Conservation (phyloP, 1,284 basidiomycete species). For the Pisolithus thermaeus region DNA sequence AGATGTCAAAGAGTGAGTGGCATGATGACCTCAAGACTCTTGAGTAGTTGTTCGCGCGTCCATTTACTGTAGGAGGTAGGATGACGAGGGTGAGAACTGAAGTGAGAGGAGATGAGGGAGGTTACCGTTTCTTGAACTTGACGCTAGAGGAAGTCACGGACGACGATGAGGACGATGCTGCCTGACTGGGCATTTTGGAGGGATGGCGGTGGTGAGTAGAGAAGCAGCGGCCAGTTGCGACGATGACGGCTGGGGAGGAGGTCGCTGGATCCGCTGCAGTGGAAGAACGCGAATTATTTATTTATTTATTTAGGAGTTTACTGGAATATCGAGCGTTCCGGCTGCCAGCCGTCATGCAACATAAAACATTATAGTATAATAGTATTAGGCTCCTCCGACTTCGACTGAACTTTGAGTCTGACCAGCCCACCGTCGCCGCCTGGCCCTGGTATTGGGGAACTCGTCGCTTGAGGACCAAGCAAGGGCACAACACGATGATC, state of each 20-base stretch:
- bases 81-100: slow-evolving; percentile 16
- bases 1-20: slow-evolving; percentile 7
- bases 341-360: too few relatives aligned
- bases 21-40: slow-evolving; percentile 48
- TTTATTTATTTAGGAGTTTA: too few relatives aligned
- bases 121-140: slow-evolving; percentile 34
- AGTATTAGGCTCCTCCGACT: too few relatives aligned
- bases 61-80: slow-evolving; percentile 41
- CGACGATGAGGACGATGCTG: slow-evolving; percentile 21
- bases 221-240: slow-evolving; percentile 30
- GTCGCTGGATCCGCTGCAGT: slow-evolving; percentile 24
- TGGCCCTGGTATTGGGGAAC: too few relatives aligned
- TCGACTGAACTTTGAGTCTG: too few relatives aligned
- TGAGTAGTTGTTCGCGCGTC: slow-evolving; percentile 56
- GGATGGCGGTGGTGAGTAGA: slow-evolving; percentile 35
- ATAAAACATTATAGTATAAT: too few relatives aligned
- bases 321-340: too few relatives aligned
- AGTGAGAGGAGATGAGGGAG: slow-evolving; percentile 15
- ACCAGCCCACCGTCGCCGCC: too few relatives aligned
- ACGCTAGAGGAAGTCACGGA: slow-evolving; percentile 17
- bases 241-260: slow-evolving; percentile 32
- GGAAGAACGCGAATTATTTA: slow-evolving; percentile 30
- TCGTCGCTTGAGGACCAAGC: too few relatives aligned
- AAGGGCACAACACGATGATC: too few relatives aligned
- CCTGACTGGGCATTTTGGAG: slow-evolving; percentile 24